A percentile compares a stretch with the other conserved stretches of the same genome.
phyloP scores from a whole-genome alignment of 441 rosid genomes.

The Dalechampia spathulata region DNA sequence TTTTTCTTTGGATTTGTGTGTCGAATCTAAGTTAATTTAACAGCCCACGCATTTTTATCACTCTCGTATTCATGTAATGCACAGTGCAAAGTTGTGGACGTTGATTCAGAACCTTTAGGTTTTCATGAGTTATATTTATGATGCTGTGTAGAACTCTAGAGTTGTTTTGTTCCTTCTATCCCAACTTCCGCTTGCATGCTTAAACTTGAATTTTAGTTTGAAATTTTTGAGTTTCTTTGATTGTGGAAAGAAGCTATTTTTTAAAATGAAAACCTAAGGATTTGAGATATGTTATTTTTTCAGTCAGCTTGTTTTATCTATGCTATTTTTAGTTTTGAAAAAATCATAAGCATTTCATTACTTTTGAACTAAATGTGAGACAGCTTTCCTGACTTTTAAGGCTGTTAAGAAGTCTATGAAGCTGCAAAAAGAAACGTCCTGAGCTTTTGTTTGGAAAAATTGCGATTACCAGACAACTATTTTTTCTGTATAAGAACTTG shows the following conservation, averaged over 20 bases:
- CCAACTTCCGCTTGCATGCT: not conserved
- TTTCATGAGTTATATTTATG: not conserved
- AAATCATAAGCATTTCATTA: not conserved
- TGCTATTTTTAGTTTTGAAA: not conserved
- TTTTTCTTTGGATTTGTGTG: slow-evolving; percentile 1
- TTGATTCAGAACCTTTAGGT: no score
- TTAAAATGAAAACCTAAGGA: no score
- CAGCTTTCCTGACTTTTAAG: not conserved
- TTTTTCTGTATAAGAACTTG: no score
- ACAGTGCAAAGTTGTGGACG: no score
- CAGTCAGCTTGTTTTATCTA: not conserved
- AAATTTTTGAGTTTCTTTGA: not conserved
- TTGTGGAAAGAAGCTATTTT: not conserved
- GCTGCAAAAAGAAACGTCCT: no score
- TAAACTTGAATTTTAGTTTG: not conserved
- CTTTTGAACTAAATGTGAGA: not conserved
- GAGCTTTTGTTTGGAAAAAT: no score
- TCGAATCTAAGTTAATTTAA: not conserved
- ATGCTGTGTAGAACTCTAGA: not conserved
- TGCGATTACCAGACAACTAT: no score
- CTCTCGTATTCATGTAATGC: no score
- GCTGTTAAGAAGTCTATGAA: not conserved
- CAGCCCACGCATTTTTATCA: no score
- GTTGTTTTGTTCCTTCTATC: not conserved
- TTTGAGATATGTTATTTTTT: not conserved